Conservation (phyloP, 2,329 filamentous ascomycete genomes). For the Teratosphaeria destructans region DNA sequence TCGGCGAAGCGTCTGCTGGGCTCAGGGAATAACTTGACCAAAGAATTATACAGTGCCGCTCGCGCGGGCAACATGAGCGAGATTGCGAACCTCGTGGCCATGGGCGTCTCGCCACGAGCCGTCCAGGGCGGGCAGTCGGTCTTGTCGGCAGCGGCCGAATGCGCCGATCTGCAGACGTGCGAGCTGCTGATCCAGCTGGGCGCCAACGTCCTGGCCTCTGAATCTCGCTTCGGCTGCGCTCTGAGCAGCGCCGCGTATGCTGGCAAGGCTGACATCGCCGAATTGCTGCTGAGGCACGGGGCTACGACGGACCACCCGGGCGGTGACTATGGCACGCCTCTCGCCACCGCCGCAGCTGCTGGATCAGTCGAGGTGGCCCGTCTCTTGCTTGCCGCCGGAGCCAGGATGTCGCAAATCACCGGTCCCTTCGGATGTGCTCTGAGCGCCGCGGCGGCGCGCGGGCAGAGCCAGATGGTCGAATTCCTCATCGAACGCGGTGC, state of each 20-base stretch:
- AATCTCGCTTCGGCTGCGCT: slow-evolving; percentile 5
- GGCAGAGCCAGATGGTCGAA: slow-evolving; percentile 13
- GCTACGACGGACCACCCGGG: slow-evolving; percentile 14
- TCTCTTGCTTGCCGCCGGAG: slow-evolving; percentile 17
- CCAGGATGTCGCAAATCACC: slow-evolving; percentile 11
- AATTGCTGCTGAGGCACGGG: slow-evolving; percentile 17
- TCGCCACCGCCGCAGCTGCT: slow-evolving; percentile 12
- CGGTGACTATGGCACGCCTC: slow-evolving; percentile 10
- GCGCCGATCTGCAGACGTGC: slow-evolving; percentile 2
- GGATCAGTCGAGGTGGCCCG: slow-evolving; percentile 11
- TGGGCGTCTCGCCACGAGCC: slow-evolving; percentile 1
- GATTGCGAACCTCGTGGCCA: slow-evolving; percentile 1
- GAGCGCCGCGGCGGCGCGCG: slow-evolving; percentile 14
- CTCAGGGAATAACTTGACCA: slow-evolving; percentile 2
- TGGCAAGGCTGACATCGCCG: slow-evolving; percentile 10
- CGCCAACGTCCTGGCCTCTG: slow-evolving; percentile 16
- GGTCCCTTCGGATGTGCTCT: slow-evolving; percentile 14
- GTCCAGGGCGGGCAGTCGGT: slow-evolving; percentile 1
- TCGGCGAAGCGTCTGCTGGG: slow-evolving; percentile 1
- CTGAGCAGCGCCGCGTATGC: slow-evolving; percentile 7
- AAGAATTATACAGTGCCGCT: slow-evolving; percentile 2
- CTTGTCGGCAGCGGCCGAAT: slow-evolving; percentile 2
- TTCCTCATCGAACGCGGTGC: slow-evolving; percentile 18
- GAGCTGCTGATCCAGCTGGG: slow-evolving; percentile 9
- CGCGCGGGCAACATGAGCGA: not conserved